Evolutionary conservation across 306 rosid species (phyloP), one percentile per base, ranked within the genome.

Genomic region (Cicer chorassanicum): DNA sequence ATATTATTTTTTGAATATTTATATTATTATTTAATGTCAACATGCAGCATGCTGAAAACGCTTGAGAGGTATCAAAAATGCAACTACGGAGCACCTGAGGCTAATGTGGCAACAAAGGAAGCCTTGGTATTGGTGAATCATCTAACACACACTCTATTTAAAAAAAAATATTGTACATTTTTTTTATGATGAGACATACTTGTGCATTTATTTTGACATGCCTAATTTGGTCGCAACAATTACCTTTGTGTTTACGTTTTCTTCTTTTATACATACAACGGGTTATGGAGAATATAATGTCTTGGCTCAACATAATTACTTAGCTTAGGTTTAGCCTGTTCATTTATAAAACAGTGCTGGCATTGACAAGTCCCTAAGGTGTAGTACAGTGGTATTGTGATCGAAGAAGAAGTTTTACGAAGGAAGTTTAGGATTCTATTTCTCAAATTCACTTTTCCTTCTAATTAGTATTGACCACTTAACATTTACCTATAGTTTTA

Each of bases 1-100:
- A 12, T 11, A 60, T 46, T 57, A 34, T 48, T 10, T 62, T 74
- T n/a, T 62, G n/a, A 75, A 34, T 62, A 41, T 15, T 65, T 49
- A 50, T 24, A 57, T 59, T 6, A 51, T 51, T 14, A n/a, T 39
- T 40, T 57, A 51, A 12, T 46, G 44, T 53, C 4, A 59, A 56
- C 6, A 15, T 74, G 64, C 85, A 93, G 98, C 92, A 91, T 88
- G 98, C 93, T 91, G 72, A 89, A 88, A 84, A 87, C 98, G 6
- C 88, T 93, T 10, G 98, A 93, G 83, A 89, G 91, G 87, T 93
- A 93, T 76, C 97, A 93, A 81, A 93, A 93, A 80, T 86, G 93
- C 84, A 93, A 89, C 89, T 91, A 89, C 78, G 97, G 93, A 79
- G 93, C 92, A n/a, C 93, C 98, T 45, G 98, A 93, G 84, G 72